These are phyloP conservation scores for Glebionis coronaria DNA, from an alignment of 129 eudicot species.

Conservation along the genomic window DNA sequence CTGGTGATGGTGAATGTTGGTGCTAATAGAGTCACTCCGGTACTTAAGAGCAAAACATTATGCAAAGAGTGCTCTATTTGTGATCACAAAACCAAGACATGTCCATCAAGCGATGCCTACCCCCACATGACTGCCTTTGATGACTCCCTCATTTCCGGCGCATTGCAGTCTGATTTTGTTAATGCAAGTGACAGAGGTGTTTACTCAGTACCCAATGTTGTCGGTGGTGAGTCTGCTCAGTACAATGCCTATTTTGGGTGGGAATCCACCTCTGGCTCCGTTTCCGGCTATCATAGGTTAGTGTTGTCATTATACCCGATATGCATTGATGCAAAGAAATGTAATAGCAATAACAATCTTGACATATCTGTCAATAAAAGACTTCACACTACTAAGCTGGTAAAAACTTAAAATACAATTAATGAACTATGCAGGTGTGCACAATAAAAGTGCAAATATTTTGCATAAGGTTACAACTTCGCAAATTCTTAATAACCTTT, in stretches of 20 bases:
- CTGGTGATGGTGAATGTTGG: not conserved
- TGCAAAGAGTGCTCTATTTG: no score
- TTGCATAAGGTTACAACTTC: no score
- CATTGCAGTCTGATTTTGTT: no score
- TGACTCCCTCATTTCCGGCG: slow-evolving; percentile 50
- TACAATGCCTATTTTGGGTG: slow-evolving; percentile 60
- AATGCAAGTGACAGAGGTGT: slow-evolving; percentile 58
- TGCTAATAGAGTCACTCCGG: slow-evolving; percentile 13
- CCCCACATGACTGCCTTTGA: slow-evolving; percentile 80
- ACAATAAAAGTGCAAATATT: no score
- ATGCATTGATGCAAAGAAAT: no score
- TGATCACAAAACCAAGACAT: slow-evolving; percentile 36
- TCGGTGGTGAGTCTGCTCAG: slow-evolving; percentile 39
- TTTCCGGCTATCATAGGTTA: slow-evolving; percentile 69
- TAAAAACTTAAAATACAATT: no score
- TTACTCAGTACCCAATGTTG: slow-evolving; percentile 59
- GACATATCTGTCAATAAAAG: no score
- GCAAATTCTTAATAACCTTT: no score
- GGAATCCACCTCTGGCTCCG: no score
- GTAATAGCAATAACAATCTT: no score
- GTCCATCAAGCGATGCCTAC: slow-evolving; percentile 71
- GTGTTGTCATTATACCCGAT: not conserved
- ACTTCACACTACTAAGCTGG: no score
- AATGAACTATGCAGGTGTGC: no score
- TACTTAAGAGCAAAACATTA: slow-evolving; percentile 45